phyloP scores from a whole-genome alignment of 2,329 filamentous ascomycete genomes.

The Verticillium isaacii region DNA sequence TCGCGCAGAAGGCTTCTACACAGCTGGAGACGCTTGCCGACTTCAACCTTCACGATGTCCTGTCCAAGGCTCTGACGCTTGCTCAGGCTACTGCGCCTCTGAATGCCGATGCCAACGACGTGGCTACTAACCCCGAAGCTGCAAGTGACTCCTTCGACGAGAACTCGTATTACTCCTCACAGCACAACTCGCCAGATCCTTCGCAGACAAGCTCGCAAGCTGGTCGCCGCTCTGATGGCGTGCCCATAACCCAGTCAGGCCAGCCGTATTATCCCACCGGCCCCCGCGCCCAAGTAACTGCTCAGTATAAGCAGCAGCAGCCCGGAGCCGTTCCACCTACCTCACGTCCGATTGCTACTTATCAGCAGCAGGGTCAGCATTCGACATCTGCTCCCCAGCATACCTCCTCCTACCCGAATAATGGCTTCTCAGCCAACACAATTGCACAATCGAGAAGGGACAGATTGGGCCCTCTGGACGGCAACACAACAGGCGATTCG shows the following conservation, averaged over 20 bases:
- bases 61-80: constrained; percentile 64
- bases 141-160: constrained; percentile 83
- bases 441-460: neutral
- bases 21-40: constrained; percentile 53
- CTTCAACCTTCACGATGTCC: constrained; percentile 68
- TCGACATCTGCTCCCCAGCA: constrained; percentile 5
- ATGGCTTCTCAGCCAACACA: neutral
- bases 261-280: constrained; percentile 3
- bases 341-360: constrained; percentile 11
- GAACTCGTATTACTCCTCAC: constrained; percentile 94
- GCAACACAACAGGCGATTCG: constrained; percentile 13
- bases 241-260: constrained; percentile 14
- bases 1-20: constrained; percentile 33
- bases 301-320: neutral
- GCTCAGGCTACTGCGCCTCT: constrained; percentile 63
- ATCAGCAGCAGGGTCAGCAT: constrained; percentile 13
- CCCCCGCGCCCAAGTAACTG: neutral
- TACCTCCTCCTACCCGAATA: neutral
- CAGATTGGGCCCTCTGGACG: constrained; percentile 1
- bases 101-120: constrained; percentile 47
- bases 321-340: constrained; percentile 3
- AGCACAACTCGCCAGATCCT: constrained; percentile 69
- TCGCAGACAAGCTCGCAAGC: constrained; percentile 39
- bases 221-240: constrained; percentile 39
- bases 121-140: constrained; percentile 52